phyloP scores from a whole-genome alignment of 2,329 filamentous ascomycete genomes.

The Fusarium chuoi region DNA sequence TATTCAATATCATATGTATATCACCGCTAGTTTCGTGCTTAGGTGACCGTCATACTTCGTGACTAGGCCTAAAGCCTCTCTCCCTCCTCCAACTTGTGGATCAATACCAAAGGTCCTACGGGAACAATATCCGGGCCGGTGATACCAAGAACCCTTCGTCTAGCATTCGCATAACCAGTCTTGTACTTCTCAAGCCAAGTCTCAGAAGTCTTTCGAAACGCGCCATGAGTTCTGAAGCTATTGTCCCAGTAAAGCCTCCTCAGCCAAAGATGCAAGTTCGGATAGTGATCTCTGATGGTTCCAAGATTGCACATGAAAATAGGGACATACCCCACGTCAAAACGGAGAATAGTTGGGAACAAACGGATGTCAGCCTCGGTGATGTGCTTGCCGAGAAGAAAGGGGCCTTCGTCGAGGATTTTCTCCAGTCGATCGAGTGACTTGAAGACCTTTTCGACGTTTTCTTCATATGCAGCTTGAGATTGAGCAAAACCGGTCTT shows the following conservation, averaged over 20 bases:
- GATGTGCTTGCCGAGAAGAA: slow-evolving; percentile 70
- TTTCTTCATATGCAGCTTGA: slow-evolving; percentile 73
- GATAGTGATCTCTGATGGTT: slow-evolving; percentile 72
- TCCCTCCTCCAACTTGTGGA: slow-evolving; percentile 13
- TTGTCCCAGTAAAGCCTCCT: slow-evolving; percentile 76
- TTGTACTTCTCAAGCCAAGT: slow-evolving; percentile 58
- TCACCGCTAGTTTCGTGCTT: not conserved
- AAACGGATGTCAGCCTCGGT: slow-evolving; percentile 77
- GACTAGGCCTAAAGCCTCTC: not conserved
- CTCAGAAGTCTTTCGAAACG: slow-evolving; percentile 75
- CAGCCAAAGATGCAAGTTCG: slow-evolving; percentile 74
- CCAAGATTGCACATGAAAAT: slow-evolving; percentile 73
- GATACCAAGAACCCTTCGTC: slow-evolving; percentile 42
- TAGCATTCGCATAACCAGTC: slow-evolving; percentile 42
- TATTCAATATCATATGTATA: too few relatives aligned
- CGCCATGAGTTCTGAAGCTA: slow-evolving; percentile 55
- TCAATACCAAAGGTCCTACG: slow-evolving; percentile 31
- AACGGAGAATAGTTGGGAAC: slow-evolving; percentile 73
- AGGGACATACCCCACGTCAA: slow-evolving; percentile 75
- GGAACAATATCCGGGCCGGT: slow-evolving; percentile 46
- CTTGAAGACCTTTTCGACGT: slow-evolving; percentile 68
- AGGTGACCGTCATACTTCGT: not conserved
- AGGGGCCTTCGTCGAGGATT: slow-evolving; percentile 63
- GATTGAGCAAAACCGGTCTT: slow-evolving; percentile 72
- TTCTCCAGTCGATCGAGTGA: slow-evolving; percentile 72